Conservation (phyloP, 805 yeast species). For the Hermanozyma aechmeae region DNA sequence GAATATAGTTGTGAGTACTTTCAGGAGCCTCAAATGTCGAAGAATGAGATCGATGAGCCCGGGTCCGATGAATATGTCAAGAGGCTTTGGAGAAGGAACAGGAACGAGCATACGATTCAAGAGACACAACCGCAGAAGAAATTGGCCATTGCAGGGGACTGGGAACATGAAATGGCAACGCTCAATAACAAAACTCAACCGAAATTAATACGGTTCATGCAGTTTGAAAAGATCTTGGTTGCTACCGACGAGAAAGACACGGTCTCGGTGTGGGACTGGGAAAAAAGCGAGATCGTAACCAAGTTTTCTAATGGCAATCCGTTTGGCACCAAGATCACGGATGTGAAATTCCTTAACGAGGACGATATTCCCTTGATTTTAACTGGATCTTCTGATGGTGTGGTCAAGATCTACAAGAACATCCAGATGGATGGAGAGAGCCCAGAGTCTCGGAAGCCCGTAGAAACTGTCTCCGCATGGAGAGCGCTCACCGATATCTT, state of each 20-base stretch:
- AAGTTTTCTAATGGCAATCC: slow-evolving; percentile 81
- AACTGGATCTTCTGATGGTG: slow-evolving; percentile 91
- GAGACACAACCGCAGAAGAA: slow-evolving; percentile 88
- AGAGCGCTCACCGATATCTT: slow-evolving; percentile 82
- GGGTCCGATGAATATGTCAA: slow-evolving; percentile 81
- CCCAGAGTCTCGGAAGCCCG: too few species aligned
- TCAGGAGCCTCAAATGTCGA: slow-evolving; percentile 92
- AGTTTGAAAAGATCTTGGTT: slow-evolving; percentile 77
- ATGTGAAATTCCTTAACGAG: slow-evolving; percentile 77
- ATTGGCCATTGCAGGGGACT: slow-evolving; percentile 72
- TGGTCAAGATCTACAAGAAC: slow-evolving; percentile 76
- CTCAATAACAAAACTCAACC: slow-evolving; percentile 76
- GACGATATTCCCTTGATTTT: slow-evolving; percentile 81
- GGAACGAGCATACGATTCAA: slow-evolving; percentile 80
- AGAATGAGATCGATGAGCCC: slow-evolving; percentile 78
- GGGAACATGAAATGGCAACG: slow-evolving; percentile 57
- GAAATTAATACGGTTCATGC: slow-evolving; percentile 69
- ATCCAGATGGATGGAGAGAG: slow-evolving; percentile 40
- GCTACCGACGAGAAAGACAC: slow-evolving; percentile 79
- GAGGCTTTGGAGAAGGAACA: slow-evolving; percentile 78
- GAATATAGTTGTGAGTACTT: slow-evolving; percentile 83
- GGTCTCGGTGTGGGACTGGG: slow-evolving; percentile 87
- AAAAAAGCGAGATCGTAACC: slow-evolving; percentile 42
- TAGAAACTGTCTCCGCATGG: slow-evolving; percentile 79
- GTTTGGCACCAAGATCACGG: slow-evolving; percentile 81